Conservation (phyloP, 2,329 filamentous ascomycete genomes). For the Helicocarpus griseus region DNA sequence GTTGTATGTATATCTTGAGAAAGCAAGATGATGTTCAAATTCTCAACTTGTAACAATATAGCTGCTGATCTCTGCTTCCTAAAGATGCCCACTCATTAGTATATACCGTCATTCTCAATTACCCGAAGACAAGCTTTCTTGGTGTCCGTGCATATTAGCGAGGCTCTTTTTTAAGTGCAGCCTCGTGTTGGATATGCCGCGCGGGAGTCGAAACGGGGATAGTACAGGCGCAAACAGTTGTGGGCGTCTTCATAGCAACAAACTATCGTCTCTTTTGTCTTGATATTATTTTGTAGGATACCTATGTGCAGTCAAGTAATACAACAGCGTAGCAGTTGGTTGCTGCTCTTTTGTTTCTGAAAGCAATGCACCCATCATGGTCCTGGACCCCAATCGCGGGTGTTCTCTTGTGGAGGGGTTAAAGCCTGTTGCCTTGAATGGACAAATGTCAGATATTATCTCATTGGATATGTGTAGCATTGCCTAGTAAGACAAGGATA, state of each 20-base stretch:
- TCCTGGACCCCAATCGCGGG: too few species aligned
- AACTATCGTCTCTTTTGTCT: too few species aligned
- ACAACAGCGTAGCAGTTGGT: too few species aligned
- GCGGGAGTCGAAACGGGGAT: too few species aligned
- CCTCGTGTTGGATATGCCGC: too few species aligned
- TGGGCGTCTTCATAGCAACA: too few species aligned
- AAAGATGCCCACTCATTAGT: not conserved
- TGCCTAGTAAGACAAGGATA: not conserved
- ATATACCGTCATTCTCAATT: not conserved
- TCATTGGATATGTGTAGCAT: not conserved
- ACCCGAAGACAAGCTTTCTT: not conserved
- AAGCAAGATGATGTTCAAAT: not conserved
- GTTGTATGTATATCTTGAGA: too few species aligned
- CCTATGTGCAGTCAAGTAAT: not conserved
- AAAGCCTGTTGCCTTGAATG: not conserved
- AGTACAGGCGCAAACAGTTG: too few species aligned
- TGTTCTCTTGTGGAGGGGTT: too few species aligned
- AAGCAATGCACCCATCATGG: too few species aligned
- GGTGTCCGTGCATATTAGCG: not conserved
- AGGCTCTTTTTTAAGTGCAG: too few species aligned
- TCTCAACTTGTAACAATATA: not conserved
- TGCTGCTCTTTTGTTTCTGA: too few species aligned
- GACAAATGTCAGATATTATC: not conserved
- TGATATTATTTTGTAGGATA: not conserved
- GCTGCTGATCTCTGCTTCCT: not conserved